These are phyloP conservation scores for Acer saccharum DNA, from an alignment of 345 rosid species.

Conservation along the genomic window DNA sequence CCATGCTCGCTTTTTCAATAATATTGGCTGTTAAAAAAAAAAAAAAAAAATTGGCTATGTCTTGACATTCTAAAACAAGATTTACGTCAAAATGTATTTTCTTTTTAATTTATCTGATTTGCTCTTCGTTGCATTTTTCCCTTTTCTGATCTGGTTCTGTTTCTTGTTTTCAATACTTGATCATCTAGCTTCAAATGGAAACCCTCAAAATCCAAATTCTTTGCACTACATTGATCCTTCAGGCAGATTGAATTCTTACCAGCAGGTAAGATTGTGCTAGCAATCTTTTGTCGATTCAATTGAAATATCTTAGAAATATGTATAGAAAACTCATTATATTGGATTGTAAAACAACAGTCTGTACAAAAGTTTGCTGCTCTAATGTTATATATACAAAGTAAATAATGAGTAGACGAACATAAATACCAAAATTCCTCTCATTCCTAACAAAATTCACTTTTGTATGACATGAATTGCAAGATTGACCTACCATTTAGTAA, in stretches of 20 bases:
- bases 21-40: too few relatives aligned
- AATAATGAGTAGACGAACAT: too few relatives aligned
- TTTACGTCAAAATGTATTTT: neutral
- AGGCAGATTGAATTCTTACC: slow-evolving; percentile 79
- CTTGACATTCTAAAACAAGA: neutral
- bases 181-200: slow-evolving; percentile 83
- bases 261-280: slow-evolving; percentile 42
- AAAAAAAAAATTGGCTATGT: too few relatives aligned
- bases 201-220: slow-evolving; percentile 64
- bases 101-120: slow-evolving; percentile 4
- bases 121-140: neutral
- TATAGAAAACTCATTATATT: neutral
- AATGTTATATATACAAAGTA: too few relatives aligned
- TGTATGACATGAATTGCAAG: neutral
- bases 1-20: too few relatives aligned
- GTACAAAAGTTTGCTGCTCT: too few relatives aligned
- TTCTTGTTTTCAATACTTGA: neutral
- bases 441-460: neutral
- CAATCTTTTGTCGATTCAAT: neutral
- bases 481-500: neutral
- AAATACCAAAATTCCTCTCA: too few relatives aligned
- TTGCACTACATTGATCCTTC: slow-evolving; percentile 85
- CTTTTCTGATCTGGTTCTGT: neutral
- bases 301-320: neutral
- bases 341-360: too few relatives aligned